phyloP scores from a whole-genome alignment of 2,329 filamentous ascomycete genomes.

The Colletotrichum lupini region DNA sequence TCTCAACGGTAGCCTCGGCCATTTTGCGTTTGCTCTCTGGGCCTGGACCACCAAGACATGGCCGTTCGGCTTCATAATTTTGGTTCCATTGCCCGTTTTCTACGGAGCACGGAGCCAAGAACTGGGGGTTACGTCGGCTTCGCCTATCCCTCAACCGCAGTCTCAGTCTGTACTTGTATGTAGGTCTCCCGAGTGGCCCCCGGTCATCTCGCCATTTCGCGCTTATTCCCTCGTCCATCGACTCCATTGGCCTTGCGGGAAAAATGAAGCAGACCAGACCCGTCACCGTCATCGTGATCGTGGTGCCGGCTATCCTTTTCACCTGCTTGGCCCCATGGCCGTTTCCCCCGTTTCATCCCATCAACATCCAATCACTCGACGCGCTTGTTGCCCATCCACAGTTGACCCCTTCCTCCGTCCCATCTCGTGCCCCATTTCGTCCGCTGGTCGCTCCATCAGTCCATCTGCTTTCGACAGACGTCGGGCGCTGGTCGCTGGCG shows the following conservation, averaged over 20 bases:
- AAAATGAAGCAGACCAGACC: background rate
- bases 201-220: background rate
- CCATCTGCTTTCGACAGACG: background rate
- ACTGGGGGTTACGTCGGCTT: background rate
- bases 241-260: background rate
- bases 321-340: conserved; percentile 17
- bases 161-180: background rate
- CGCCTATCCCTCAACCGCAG: background rate
- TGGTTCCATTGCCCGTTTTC: background rate
- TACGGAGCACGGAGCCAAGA: background rate
- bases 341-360: conserved; percentile 16
- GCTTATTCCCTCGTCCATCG: background rate
- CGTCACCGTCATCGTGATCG: conserved; percentile 8
- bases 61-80: background rate
- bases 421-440: conserved; percentile 13
- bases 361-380: conserved; percentile 4
- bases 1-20: background rate
- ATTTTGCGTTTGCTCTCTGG: background rate
- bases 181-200: background rate
- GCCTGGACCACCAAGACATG: background rate
- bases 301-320: conserved; percentile 15
- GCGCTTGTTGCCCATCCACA: background rate
- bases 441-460: conserved; percentile 7
- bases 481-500: background rate
- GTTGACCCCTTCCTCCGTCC: conserved; percentile 12